Evolutionary conservation across 2,329 filamentous ascomycete genomes (phyloP).

Genomic region (Thermoascus crustaceus): DNA sequence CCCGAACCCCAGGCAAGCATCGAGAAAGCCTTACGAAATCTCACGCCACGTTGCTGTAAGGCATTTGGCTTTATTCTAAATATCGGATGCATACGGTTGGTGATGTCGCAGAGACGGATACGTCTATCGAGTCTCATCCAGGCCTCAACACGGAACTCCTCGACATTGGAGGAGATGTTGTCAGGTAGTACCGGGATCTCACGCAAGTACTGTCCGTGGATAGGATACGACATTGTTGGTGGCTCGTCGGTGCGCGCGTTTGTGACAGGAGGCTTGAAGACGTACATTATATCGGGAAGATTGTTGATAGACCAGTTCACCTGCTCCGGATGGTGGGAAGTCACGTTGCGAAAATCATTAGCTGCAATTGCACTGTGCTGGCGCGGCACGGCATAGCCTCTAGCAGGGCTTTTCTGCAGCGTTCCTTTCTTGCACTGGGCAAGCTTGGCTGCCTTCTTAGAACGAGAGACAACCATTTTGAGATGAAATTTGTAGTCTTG

Average conservation of each 20-base stretch:
- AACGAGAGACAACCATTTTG: too few relatives aligned
- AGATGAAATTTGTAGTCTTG: too few relatives aligned
- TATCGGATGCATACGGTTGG: constrained; percentile 17
- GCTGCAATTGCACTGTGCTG: constrained; percentile 8
- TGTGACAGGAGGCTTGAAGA: constrained; percentile 8
- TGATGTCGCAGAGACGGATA: constrained; percentile 21
- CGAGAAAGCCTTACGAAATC: constrained; percentile 19
- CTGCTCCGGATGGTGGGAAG: constrained; percentile 10
- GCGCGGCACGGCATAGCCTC: constrained; percentile 5
- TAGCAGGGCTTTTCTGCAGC: too few relatives aligned
- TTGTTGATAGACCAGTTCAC: constrained; percentile 14
- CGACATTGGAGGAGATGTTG: constrained; percentile 21
- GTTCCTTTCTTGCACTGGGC: neutral
- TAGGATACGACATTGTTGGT: constrained; percentile 6
- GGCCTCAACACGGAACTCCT: constrained; percentile 24
- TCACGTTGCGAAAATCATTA: constrained; percentile 9
- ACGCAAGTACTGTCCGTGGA: constrained; percentile 11
- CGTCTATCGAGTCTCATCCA: constrained; percentile 24
- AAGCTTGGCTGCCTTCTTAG: too few relatives aligned
- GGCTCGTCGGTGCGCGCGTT: neutral
- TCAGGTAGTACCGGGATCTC: constrained; percentile 20
- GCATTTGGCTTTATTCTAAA: constrained; percentile 16
- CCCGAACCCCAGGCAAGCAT: constrained; percentile 20
- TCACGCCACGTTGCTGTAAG: constrained; percentile 19
- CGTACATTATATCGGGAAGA: constrained; percentile 18